A percentile compares a stretch with the other conserved stretches of the same genome.
Evolutionary conservation across 176 grass and related monocot genomes (phyloP).

Genomic region (Dactylis glomerata): DNA sequence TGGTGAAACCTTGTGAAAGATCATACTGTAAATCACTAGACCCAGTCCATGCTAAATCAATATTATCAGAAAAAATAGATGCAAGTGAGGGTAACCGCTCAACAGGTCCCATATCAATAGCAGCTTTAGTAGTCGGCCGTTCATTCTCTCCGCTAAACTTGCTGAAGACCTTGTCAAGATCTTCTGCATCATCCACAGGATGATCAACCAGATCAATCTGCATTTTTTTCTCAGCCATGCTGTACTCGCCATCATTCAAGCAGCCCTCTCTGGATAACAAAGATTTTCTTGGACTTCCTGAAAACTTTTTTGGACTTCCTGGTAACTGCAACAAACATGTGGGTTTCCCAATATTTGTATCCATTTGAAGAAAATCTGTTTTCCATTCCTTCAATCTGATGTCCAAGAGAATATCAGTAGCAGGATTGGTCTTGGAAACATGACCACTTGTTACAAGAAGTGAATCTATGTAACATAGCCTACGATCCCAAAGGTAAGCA

Average conservation of each 20-base stretch:
- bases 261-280: slow-evolving; percentile 43
- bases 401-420: slow-evolving; percentile 33
- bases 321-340: slow-evolving; percentile 12
- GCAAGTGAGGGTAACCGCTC: slow-evolving; percentile 56
- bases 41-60: slow-evolving; percentile 93
- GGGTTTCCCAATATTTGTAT: slow-evolving; percentile 34
- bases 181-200: slow-evolving; percentile 37
- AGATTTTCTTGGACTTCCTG: slow-evolving; percentile 52
- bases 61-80: slow-evolving; percentile 82
- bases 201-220: slow-evolving; percentile 38
- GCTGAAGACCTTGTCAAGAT: slow-evolving; percentile 43
- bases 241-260: slow-evolving; percentile 36
- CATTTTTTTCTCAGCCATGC: slow-evolving; percentile 39
- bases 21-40: slow-evolving; percentile 54
- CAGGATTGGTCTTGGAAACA: slow-evolving; percentile 36
- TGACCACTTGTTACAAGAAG: slow-evolving; percentile 52
- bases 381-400: slow-evolving; percentile 39
- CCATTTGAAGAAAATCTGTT: slow-evolving; percentile 33
- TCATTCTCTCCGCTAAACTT: slow-evolving; percentile 33
- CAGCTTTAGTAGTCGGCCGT: slow-evolving; percentile 7
- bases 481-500: slow-evolving; percentile 77
- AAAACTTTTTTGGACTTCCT: slow-evolving; percentile 30
- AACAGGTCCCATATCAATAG: slow-evolving; percentile 27
- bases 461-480: slow-evolving; percentile 59
- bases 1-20: slow-evolving; percentile 36